Conservation (phyloP, 768 basidiomycete genomes). For the Lyophyllum shimeji region DNA sequence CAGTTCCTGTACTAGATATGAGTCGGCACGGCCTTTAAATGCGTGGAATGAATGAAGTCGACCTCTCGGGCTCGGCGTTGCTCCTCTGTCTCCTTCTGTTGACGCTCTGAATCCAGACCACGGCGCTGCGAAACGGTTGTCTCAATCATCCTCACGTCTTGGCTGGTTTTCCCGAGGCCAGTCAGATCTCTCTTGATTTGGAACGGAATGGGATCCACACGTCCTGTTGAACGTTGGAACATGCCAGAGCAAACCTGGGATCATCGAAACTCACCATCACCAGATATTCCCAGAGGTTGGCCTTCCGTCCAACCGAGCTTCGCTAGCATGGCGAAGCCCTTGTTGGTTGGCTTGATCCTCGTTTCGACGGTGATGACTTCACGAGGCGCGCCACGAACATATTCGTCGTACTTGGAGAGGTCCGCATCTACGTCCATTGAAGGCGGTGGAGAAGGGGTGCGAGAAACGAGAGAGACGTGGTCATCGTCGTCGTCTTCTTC, state of each 20-base stretch:
- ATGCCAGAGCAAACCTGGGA: neutral
- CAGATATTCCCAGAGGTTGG: constrained; percentile 71
- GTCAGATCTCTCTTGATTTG: constrained; percentile 74
- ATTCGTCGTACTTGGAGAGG: constrained; percentile 66
- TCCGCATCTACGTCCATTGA: constrained; percentile 51
- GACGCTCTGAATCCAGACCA: constrained; percentile 77
- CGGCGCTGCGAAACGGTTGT: constrained; percentile 82
- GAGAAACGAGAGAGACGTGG: constrained; percentile 70
- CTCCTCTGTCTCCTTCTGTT: constrained; percentile 76
- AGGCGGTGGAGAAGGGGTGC: constrained; percentile 69
- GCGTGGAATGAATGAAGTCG: constrained; percentile 9
- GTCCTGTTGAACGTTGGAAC: constrained; percentile 43
- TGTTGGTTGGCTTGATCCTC: constrained; percentile 75
- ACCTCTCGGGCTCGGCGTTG: constrained; percentile 77
- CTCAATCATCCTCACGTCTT: constrained; percentile 84
- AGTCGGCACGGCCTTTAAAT: neutral
- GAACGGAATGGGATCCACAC: constrained; percentile 83
- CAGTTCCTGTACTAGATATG: constrained; percentile 41
- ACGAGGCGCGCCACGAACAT: constrained; percentile 44
- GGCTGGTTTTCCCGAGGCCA: constrained; percentile 75
- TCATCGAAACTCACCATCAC: constrained; percentile 53
- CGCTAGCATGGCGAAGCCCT: constrained; percentile 76
- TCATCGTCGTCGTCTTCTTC: constrained; percentile 69
- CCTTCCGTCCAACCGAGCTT: constrained; percentile 86
- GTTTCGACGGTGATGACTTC: constrained; percentile 83